Percentiles rank a stretch among this genome's conserved stretches.
phyloP scores from a whole-genome alignment of 2,329 filamentous ascomycete species.

The Mycosphaerella sp. region DNA sequence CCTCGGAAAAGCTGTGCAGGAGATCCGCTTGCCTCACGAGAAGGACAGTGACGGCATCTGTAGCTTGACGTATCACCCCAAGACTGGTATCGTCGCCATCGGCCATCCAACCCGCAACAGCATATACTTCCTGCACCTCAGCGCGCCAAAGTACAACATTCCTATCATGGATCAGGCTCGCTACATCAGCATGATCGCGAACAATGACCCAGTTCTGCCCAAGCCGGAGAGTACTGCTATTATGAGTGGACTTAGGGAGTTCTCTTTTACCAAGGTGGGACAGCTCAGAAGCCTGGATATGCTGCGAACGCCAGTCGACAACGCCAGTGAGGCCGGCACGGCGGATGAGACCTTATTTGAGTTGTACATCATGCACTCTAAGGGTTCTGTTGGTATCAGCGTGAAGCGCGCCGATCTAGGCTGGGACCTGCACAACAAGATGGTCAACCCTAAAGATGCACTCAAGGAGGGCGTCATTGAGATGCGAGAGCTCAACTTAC shows the following conservation, averaged over 20 bases:
- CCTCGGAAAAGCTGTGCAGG: slow-evolving; percentile 89
- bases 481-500: slow-evolving; percentile 57
- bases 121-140: slow-evolving; percentile 93
- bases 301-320: slow-evolving; percentile 56
- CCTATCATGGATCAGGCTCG: slow-evolving; percentile 75
- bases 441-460: slow-evolving; percentile 70
- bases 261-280: slow-evolving; percentile 82
- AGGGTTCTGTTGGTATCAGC: slow-evolving; percentile 83
- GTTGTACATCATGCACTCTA: slow-evolving; percentile 95
- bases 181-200: slow-evolving; percentile 72
- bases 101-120: slow-evolving; percentile 96
- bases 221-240: slow-evolving; percentile 92
- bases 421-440: slow-evolving; percentile 86
- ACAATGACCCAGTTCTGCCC: slow-evolving; percentile 65
- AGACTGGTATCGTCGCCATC: slow-evolving; percentile 86
- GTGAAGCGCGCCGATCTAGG: slow-evolving; percentile 86
- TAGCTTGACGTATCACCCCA: slow-evolving; percentile 89
- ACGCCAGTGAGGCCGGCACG: slow-evolving; percentile 47
- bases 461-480: slow-evolving; percentile 66
- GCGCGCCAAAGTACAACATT: slow-evolving; percentile 85
- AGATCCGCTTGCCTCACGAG: slow-evolving; percentile 83
- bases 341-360: slow-evolving; percentile 79
- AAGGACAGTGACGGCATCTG: slow-evolving; percentile 89
- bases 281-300: slow-evolving; percentile 86
- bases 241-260: slow-evolving; percentile 93